Evolutionary conservation across 177 flowering plant species (phyloP).

Genomic region (Telopea speciosissima): DNA sequence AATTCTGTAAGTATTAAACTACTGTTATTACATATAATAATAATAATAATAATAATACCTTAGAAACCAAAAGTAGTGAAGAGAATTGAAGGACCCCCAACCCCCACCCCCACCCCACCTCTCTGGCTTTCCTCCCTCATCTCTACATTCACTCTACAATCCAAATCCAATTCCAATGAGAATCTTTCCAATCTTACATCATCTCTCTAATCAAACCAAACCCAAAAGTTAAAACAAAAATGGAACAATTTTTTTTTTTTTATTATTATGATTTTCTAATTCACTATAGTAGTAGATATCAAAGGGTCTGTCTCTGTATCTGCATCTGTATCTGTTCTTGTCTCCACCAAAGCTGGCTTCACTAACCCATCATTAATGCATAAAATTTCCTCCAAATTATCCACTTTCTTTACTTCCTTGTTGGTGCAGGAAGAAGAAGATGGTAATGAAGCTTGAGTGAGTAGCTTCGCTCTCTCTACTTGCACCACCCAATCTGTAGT

Average conservation of each 20-base stretch:
- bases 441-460: slow-evolving; percentile 16
- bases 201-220: too few relatives aligned
- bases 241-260: too few relatives aligned
- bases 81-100: too few relatives aligned
- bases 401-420: slow-evolving; percentile 3
- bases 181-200: too few relatives aligned
- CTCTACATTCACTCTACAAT: too few relatives aligned
- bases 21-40: neutral
- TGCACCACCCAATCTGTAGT: slow-evolving; percentile 32
- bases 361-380: slow-evolving; percentile 31
- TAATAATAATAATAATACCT: too few relatives aligned
- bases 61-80: neutral
- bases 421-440: neutral
- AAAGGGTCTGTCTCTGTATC: slow-evolving; percentile 33
- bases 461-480: slow-evolving; percentile 31
- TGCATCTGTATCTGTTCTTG: too few relatives aligned
- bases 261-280: too few relatives aligned
- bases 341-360: slow-evolving; percentile 36
- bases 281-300: slow-evolving; percentile 8
- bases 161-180: too few relatives aligned
- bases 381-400: slow-evolving; percentile 35
- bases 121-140: too few relatives aligned
- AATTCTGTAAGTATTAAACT: neutral
- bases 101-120: too few relatives aligned
- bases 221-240: too few relatives aligned